Conservation (phyloP, 2,329 filamentous ascomycete genomes). For the Diaporthe sp. region DNA sequence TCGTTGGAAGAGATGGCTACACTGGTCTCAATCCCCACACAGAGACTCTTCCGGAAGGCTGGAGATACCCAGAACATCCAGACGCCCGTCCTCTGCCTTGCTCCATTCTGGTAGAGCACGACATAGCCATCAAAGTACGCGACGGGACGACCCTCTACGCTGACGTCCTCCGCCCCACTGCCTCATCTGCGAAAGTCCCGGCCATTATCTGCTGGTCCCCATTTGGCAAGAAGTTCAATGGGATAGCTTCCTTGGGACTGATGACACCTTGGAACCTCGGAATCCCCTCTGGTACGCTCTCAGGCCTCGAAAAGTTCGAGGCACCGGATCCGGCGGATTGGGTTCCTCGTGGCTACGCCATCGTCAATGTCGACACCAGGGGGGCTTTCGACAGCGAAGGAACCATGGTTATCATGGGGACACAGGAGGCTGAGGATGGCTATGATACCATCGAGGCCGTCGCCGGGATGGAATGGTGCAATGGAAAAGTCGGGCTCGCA, state of each 20-base stretch:
- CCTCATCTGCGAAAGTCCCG: neutral
- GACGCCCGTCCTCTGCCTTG: neutral
- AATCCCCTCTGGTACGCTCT: slow-evolving; percentile 45
- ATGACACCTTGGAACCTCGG: slow-evolving; percentile 56
- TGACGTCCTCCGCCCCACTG: neutral
- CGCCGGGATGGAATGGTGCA: slow-evolving; percentile 49
- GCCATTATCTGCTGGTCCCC: slow-evolving; percentile 52
- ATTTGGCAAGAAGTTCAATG: slow-evolving; percentile 61
- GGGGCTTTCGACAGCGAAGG: slow-evolving; percentile 47
- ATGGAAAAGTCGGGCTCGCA: slow-evolving; percentile 49
- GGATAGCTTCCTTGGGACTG: slow-evolving; percentile 51
- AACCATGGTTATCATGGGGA: slow-evolving; percentile 44
- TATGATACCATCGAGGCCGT: slow-evolving; percentile 48
- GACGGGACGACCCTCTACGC: slow-evolving; percentile 13
- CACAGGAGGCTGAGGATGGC: slow-evolving; percentile 46
- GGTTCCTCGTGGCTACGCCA: slow-evolving; percentile 48
- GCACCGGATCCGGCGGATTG: slow-evolving; percentile 49
- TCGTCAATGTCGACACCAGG: slow-evolving; percentile 49
- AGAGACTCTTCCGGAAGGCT: slow-evolving; percentile 1
- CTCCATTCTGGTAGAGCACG: neutral
- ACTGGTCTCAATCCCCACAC: slow-evolving; percentile 10
- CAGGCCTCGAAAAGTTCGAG: slow-evolving; percentile 49
- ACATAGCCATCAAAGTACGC: neutral
- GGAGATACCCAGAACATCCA: neutral
- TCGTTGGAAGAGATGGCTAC: slow-evolving; percentile 1